phyloP scores from a whole-genome alignment of 257 asterid species.

The Solanum ahanhuiri region DNA sequence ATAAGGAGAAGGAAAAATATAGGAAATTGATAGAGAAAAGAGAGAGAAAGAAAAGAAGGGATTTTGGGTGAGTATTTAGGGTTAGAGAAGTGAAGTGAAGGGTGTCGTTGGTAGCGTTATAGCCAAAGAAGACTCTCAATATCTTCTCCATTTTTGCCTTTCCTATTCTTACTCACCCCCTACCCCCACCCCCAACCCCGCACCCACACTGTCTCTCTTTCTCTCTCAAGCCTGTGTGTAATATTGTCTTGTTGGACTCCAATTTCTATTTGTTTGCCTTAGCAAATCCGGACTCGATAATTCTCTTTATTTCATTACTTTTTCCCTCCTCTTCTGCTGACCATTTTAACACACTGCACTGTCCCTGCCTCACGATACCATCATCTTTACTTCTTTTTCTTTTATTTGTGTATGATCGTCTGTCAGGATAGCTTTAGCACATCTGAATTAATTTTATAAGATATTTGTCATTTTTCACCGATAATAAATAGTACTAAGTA shows the following conservation, averaged over 20 bases:
- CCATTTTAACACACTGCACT: constrained; percentile 19
- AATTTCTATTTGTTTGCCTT: constrained; percentile 4
- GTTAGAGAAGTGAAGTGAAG: constrained; percentile 12
- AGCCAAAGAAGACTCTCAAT: constrained; percentile 52
- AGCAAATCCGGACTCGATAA: constrained; percentile 4
- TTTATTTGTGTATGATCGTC: no score
- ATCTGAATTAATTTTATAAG: fast-evolving
- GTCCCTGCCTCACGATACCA: constrained; percentile 16
- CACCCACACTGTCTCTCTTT: neutral
- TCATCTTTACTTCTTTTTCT: no score
- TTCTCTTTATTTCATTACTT: neutral
- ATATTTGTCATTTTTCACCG: fast-evolving
- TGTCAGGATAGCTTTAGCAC: fast-evolving
- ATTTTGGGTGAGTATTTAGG: constrained; percentile 36
- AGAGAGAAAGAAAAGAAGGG: neutral
- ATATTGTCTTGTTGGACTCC: constrained; percentile 20
- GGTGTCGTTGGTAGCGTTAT: neutral
- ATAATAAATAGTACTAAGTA: no score
- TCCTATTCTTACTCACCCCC: constrained; percentile 6
- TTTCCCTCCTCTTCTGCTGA: constrained; percentile 26
- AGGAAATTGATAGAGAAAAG: constrained; percentile 13
- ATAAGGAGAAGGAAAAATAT: neutral
- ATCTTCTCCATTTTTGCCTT: constrained; percentile 64
- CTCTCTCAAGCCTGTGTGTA: neutral
- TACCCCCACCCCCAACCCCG: neutral